Base-by-base conservation (phyloP, 345 rosid species). In the Pugionium cornutum region DNA sequence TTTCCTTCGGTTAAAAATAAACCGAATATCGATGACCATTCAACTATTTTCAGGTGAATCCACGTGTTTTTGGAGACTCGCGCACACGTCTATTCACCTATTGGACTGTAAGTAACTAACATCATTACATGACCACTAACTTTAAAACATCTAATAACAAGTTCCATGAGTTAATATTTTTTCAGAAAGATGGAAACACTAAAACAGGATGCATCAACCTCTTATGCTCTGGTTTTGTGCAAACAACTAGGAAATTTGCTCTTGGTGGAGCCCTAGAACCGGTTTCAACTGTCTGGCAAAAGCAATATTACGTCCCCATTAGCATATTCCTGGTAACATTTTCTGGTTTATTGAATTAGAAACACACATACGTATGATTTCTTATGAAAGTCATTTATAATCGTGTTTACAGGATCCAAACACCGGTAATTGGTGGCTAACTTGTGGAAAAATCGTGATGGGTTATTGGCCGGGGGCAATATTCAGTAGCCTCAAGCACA, bases 391-490 rank as follows among this genome's bases (percentile, higher is more conserved):
- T 37, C 4, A 25, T 39, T 34, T 7, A 3, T 4, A 1, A 41
- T 8, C 5, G 18, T 53, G 18, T 67, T 67, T 53, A 0, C 48
- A 82, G 89, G 92, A 84, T 72, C 65, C 78, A 9, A 6, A 57
- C 5, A 62, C 53, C 9, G 28, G 55, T 25, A 78, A 86, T 60
- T 86, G 89, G 87, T 84, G 85, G 89, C 48, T 86, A 9, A 41
- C 7, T n/a, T 4, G 4, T 11, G 50, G 36, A 6, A 0, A 58
- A 26, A 7, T 8, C 4, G 9, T 4, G 18, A 10, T 68, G 2
- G 85, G 85, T 5, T 86, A 84, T 37, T 84, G 82, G 79, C 85
- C 89, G 0, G 76, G 41, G 3, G n/a, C 28, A 32, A 73, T 82
- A 6, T 75, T 84, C 59, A 2, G 0, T 0, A 18, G 4, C 62